Conservation (phyloP, 176 grass and related monocot species). For the Chloris gayana region DNA sequence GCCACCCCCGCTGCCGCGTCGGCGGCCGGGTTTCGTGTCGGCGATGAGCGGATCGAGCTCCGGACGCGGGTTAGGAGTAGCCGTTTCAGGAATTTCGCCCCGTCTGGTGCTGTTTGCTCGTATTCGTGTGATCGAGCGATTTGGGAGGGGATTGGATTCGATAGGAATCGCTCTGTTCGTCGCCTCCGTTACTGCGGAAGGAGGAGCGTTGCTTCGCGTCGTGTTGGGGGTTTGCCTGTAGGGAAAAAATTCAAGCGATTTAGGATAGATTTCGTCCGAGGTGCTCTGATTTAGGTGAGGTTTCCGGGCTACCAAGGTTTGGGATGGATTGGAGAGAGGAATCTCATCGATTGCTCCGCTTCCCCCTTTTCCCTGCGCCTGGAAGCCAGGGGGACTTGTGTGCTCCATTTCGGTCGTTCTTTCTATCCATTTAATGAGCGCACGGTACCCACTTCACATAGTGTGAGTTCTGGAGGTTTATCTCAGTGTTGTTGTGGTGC, state of each 20-base stretch:
- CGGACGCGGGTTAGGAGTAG: background rate
- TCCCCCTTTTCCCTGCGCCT: background rate
- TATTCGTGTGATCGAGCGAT: background rate
- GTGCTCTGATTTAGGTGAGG: background rate
- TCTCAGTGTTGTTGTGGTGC: background rate
- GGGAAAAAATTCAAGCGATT: background rate
- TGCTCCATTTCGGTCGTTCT: background rate
- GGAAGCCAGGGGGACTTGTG: background rate
- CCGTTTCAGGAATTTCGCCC: background rate
- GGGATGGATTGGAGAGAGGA: background rate
- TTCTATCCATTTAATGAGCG: background rate
- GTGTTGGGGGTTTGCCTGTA: background rate
- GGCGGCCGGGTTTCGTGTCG: background rate
- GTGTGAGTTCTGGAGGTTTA: background rate
- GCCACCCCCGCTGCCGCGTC: too few species aligned
- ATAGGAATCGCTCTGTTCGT: background rate
- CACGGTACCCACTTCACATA: background rate
- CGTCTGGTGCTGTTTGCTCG: background rate
- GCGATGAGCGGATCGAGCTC: background rate
- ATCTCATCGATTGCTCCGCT: slow-evolving; percentile 12
- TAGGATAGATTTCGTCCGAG: background rate
- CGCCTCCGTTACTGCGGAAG: background rate
- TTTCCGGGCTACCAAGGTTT: background rate
- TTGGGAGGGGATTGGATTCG: background rate
- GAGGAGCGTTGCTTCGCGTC: background rate